A percentile compares a stretch with the other conserved stretches of the same genome.
Conservation (phyloP, 2,329 filamentous ascomycete genomes). For the Verticillium alfalfae region DNA sequence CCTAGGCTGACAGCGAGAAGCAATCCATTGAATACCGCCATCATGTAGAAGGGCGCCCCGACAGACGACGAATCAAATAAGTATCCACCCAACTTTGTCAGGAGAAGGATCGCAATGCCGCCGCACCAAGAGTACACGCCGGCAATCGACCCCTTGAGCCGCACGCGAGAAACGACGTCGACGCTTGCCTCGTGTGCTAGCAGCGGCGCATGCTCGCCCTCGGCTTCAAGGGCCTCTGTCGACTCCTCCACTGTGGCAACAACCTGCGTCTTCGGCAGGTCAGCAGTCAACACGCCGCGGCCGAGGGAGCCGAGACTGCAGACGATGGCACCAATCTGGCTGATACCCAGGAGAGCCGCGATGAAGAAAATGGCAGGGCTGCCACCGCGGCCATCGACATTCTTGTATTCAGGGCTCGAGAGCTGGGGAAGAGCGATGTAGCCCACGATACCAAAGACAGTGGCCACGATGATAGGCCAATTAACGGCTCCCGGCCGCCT, state of each 20-base stretch:
- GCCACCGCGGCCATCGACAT: conserved; percentile 61
- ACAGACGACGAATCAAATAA: conserved; percentile 72
- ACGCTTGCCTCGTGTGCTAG: conserved; percentile 20
- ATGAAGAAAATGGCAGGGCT: conserved; percentile 66
- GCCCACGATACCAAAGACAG: conserved; percentile 68
- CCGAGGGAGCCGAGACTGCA: conserved; percentile 88
- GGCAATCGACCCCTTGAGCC: conserved; percentile 87
- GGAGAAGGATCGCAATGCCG: conserved; percentile 79
- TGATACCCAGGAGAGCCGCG: conserved; percentile 77
- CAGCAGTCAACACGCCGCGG: conserved; percentile 63
- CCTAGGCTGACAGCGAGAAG: conserved; percentile 54
- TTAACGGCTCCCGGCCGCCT: conserved; percentile 63
- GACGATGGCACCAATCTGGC: conserved; percentile 94
- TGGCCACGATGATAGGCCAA: conserved; percentile 66
- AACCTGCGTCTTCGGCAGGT: conserved; percentile 22
- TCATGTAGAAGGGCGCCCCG: conserved; percentile 88
- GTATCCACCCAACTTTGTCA: conserved; percentile 86
- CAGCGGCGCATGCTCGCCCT: conserved; percentile 34
- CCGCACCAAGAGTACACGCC: conserved; percentile 91
- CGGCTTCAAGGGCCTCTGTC: conserved; percentile 22
- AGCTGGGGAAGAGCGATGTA: conserved; percentile 75
- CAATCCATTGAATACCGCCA: conserved; percentile 79
- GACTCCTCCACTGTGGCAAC: conserved; percentile 17
- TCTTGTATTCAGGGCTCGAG: conserved; percentile 66
- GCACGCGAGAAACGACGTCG: conserved; percentile 39